Percentiles rank a stretch among this genome's conserved stretches.
These are phyloP conservation scores for Plasmodium vinckei DNA, from an alignment of 169 alveolate species.

Conservation along the genomic window DNA sequence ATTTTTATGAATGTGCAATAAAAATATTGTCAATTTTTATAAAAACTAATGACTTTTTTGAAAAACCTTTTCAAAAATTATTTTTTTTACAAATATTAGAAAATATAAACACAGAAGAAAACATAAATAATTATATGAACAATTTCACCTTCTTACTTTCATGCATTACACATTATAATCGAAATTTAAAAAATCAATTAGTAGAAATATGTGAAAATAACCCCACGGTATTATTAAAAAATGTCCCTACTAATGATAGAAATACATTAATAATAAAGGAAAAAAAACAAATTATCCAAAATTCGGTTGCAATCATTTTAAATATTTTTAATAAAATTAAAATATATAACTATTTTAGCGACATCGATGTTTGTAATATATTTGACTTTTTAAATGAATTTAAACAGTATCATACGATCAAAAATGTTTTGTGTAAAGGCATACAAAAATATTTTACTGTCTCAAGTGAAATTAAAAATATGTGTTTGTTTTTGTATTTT, in stretches of 20 bases:
- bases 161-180: constrained; percentile 70
- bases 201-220: background rate
- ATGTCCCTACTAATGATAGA: background rate
- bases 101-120: constrained; percentile 29
- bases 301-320: constrained; percentile 33
- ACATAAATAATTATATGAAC: constrained; percentile 31
- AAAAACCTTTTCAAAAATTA: constrained; percentile 24
- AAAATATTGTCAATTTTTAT: constrained; percentile 50
- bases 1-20: constrained; percentile 34
- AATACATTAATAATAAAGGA: background rate
- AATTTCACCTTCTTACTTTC: constrained; percentile 71
- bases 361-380: constrained; percentile 64
- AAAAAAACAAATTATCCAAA: constrained; percentile 21
- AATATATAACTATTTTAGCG: constrained; percentile 23
- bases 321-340: constrained; percentile 41
- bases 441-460: constrained; percentile 50
- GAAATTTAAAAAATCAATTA: constrained; percentile 20
- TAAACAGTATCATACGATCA: constrained; percentile 42
- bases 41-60: constrained; percentile 23
- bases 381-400: constrained; percentile 73
- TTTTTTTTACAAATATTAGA: constrained; percentile 49
- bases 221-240: constrained; percentile 4
- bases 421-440: constrained; percentile 17
- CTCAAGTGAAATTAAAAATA: constrained; percentile 43
- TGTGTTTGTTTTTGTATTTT: constrained; percentile 67